Conservation (phyloP, 371 early-diverging fungal species). For the Rhizomucor pusillus region DNA sequence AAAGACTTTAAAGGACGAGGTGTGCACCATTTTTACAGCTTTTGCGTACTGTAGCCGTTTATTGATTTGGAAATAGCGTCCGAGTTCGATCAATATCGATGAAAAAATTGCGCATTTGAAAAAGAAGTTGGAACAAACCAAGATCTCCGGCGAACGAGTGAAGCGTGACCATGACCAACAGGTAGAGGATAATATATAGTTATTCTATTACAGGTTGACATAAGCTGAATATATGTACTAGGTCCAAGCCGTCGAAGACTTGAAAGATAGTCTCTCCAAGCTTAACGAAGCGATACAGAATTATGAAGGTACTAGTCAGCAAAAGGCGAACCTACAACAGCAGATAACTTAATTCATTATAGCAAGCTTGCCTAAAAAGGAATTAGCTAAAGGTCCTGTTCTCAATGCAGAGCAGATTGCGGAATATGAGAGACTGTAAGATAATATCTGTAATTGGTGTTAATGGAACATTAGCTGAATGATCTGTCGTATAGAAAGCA, state of each 20-base stretch:
- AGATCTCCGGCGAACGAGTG: slow-evolving; percentile 51
- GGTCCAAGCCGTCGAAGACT: slow-evolving; percentile 29
- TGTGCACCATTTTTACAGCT: slow-evolving; percentile 8
- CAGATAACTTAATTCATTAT: background rate
- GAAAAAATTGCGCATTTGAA: slow-evolving; percentile 70
- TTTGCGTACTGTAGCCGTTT: background rate
- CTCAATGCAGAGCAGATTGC: slow-evolving; percentile 39
- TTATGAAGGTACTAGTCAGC: slow-evolving; percentile 33
- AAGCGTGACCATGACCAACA: slow-evolving; percentile 60
- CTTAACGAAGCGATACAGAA: slow-evolving; percentile 43
- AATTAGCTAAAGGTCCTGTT: slow-evolving; percentile 14
- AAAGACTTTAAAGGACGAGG: slow-evolving; percentile 60
- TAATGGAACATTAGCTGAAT: slow-evolving; percentile 15
- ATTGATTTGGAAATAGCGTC: slow-evolving; percentile 27
- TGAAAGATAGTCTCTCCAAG: slow-evolving; percentile 41
- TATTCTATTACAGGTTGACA: background rate
- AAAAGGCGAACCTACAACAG: background rate
- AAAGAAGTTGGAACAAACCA: slow-evolving; percentile 65
- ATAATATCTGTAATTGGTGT: background rate
- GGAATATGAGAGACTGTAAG: slow-evolving; percentile 56
- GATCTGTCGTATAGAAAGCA: slow-evolving; percentile 52
- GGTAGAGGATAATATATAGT: too few species aligned
- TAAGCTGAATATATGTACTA: slow-evolving; percentile 7
- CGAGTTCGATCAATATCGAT: slow-evolving; percentile 56
- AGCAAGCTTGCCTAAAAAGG: slow-evolving; percentile 18